Evolutionary conservation across 2,329 filamentous ascomycete genomes (phyloP), one percentile per base, ranked within the genome.

Genomic region (Neonectria neomacrospora): DNA sequence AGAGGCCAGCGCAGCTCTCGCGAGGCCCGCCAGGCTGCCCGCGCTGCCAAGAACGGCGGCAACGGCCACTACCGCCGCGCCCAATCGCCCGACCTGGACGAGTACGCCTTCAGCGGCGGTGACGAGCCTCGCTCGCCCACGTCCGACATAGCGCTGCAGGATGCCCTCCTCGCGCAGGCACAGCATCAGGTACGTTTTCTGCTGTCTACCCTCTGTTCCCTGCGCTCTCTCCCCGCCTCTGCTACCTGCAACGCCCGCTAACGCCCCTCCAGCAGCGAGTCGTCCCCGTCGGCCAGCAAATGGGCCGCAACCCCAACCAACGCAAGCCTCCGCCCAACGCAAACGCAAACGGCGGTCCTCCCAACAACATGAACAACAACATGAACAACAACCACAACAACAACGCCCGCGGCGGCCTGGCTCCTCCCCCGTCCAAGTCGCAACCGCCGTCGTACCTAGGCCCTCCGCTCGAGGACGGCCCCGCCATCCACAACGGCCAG

Each of bases 121-220:
- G 72, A 74, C 42, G 72, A 71, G 28, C 61, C 71, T 56, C 72
- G 68, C 54, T 70, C 71, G 12, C 72, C 71, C 18, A 72, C 61
- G 18, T 74, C 72, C 56, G 72, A 74, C 64, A 66, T 73, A 65
- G 72, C 69, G 14, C 59, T 74, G 66, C 71, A 74, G 54, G 71
- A 74, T 42, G 72, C 72, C 63, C 72, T 74, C 61, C 62, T 74
- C 11, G 72, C 72, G 63, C 70, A 73, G 50, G 71, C 72, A 67
- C 68, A 73, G 28, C 71, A 69, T 61, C 68, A 73, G 69, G 72
- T 74, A 23, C 52, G 66, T 63, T 42, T 11, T 34, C 32, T 37
- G 39, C n/a, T 30, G n/a, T 14, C 8, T 22, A n/a, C 32, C n/a
- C n/a, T n/a, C n/a, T n/a, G n/a, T n/a, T n/a, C n/a, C n/a, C n/a